Base-by-base conservation (phyloP, 2,329 filamentous ascomycete genomes). In the Pestalotiopsis sp. region DNA sequence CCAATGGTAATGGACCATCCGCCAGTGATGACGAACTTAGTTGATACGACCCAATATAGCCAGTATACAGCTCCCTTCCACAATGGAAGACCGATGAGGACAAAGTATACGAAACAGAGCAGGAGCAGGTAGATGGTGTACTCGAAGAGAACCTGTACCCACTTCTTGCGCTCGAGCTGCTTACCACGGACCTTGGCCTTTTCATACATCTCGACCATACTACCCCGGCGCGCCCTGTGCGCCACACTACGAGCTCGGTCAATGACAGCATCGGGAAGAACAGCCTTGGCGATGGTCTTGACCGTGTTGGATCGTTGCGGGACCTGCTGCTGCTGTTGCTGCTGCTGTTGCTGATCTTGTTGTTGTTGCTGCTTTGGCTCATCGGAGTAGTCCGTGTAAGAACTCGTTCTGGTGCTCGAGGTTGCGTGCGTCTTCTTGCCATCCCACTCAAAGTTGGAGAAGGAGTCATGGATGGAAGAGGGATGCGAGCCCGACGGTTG, bases 51-150 rank as follows among this genome's bases (percentile, higher is more conserved):
- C 75, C 76, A 81, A 68, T 82, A 84, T 49, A 83, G 59, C 79
- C 79, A 83, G 71, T 77, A 83, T 1, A 83, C 79, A 5, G 79
- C 77, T 4, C 83, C 83, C 4, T 80, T 80, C 83, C 83, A 85
- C 2, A 85, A 69, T 1, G 83, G 83, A 66, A 80, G 68, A 4
- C 83, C 83, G 11, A 85, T 72, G 1, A 85, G 74, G n/a, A 84
- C 80, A 25, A 85, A 83, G 68, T 85, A 85, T 38, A 83, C 74
- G 67, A 84, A 81, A 13, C 74, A 74, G 3, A 80, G 20, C 57
- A 81, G 71, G 7, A 82, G 20, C 12, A 68, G 49, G 62, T 73
- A 73, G 66, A 72, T 57, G 27, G 57, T 68, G 27, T 68, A 70
- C 62, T 73, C 72, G 57, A 73, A 73, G 17, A 72, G 25, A 17